phyloP scores from a whole-genome alignment of 257 asterid species.

The Anisodus acutangulus region DNA sequence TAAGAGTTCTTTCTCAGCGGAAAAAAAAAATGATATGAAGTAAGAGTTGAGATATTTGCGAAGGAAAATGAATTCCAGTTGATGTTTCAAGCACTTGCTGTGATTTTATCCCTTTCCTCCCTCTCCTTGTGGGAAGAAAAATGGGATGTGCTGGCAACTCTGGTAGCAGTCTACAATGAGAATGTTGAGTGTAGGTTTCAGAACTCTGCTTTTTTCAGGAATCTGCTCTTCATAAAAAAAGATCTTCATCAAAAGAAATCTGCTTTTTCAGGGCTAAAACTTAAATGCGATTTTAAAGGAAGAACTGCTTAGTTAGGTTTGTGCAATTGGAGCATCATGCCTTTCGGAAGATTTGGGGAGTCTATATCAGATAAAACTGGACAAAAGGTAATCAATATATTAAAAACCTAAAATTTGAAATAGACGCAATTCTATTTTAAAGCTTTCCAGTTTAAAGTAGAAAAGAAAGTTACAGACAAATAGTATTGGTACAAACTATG shows the following conservation, averaged over 20 bases:
- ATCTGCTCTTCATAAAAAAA: too few relatives aligned
- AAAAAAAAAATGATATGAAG: too few relatives aligned
- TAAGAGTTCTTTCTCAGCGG: too few relatives aligned
- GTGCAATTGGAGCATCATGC: neutral
- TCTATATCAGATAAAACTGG: neutral
- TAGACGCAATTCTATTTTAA: neutral
- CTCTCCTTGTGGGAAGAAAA: neutral
- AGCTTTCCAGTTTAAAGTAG: neutral
- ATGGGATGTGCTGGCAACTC: neutral
- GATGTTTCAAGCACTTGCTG: neutral
- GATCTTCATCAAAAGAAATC: too few relatives aligned
- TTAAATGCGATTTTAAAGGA: neutral
- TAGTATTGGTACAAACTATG: neutral
- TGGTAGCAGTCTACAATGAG: neutral
- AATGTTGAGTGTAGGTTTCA: neutral
- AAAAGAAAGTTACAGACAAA: neutral
- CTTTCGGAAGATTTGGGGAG: neutral
- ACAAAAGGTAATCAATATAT: neutral
- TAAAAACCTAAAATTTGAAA: neutral
- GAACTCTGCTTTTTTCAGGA: neutral
- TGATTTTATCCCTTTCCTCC: neutral
- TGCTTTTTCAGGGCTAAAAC: neutral
- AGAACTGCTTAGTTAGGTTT: slow-evolving; percentile 13
- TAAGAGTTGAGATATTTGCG: neutral
- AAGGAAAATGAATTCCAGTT: neutral